These are phyloP conservation scores for Limnanthes douglasii DNA, from an alignment of 345 rosid species.

Conservation along the genomic window DNA sequence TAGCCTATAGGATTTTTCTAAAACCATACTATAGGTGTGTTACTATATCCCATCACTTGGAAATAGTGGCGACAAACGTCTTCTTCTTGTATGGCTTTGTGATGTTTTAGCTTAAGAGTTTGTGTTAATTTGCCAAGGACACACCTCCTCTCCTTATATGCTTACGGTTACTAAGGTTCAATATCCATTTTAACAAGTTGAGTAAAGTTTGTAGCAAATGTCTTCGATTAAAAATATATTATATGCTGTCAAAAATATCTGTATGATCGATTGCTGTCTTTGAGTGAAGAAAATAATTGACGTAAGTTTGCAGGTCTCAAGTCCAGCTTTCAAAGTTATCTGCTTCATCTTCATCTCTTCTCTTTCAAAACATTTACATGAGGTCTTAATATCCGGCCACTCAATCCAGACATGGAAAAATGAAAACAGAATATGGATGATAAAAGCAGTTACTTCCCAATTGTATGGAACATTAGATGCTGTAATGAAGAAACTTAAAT, in stretches of 20 bases:
- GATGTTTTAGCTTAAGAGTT: background rate
- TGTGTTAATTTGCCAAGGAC: too few species aligned
- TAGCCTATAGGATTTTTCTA: background rate
- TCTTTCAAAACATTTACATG: constrained; percentile 7
- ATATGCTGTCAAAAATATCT: background rate
- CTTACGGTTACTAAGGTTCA: too few species aligned
- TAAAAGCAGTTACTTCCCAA: constrained; percentile 13
- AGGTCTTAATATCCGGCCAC: constrained; percentile 12
- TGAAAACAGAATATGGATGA: constrained; percentile 27
- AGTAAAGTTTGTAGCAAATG: too few species aligned
- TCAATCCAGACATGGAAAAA: constrained; percentile 10
- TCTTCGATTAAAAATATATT: too few species aligned
- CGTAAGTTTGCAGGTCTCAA: constrained; percentile 16
- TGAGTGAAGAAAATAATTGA: too few species aligned
- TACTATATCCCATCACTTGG: background rate
- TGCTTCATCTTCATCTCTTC: constrained; percentile 14
- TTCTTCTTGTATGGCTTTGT: background rate
- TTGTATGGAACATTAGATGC: constrained; percentile 19
- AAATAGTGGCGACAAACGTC: background rate
- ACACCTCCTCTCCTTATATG: too few species aligned
- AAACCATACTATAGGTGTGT: background rate
- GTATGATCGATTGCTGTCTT: too few species aligned
- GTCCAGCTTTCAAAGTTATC: constrained; percentile 8
- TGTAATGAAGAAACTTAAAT: constrained; percentile 10
- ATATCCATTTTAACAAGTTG: too few species aligned